phyloP scores from a whole-genome alignment of 768 basidiomycete genomes.

The Boletus rubescentipes region DNA sequence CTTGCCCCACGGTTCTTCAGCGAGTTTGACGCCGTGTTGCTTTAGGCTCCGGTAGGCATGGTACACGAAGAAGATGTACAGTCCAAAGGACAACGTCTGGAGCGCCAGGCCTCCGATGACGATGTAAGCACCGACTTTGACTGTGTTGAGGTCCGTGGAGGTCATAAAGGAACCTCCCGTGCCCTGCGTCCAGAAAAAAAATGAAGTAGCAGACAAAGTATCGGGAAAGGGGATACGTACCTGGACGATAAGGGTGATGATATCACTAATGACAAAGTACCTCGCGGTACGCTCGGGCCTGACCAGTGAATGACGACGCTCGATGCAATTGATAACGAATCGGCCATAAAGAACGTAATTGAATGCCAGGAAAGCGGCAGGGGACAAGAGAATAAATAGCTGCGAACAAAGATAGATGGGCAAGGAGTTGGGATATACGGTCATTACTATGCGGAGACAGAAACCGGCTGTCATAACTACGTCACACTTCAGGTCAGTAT shows the following conservation, averaged over 20 bases:
- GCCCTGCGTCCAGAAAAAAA: conserved; percentile 10
- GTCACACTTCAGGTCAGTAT: not conserved
- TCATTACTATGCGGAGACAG: conserved; percentile 19
- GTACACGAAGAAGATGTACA: conserved; percentile 19
- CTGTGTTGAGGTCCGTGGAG: conserved; percentile 3
- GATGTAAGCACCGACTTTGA: conserved; percentile 14
- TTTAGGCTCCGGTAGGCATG: conserved; percentile 14
- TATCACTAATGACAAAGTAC: conserved; percentile 30
- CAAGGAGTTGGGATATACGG: conserved; percentile 19
- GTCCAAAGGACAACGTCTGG: conserved; percentile 26
- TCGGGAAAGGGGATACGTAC: conserved; percentile 4
- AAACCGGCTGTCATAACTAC: conserved; percentile 25
- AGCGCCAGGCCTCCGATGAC: conserved; percentile 26
- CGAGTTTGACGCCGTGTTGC: conserved; percentile 1
- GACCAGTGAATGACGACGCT: conserved; percentile 22
- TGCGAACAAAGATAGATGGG: conserved; percentile 16
- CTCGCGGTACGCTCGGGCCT: conserved; percentile 23
- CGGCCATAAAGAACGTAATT: conserved; percentile 35
- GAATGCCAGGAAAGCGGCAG: conserved; percentile 32
- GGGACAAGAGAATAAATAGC: conserved; percentile 27
- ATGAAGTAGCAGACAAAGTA: not conserved
- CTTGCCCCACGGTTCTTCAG: conserved; percentile 17
- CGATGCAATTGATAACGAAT: conserved; percentile 20
- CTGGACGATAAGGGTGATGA: conserved; percentile 29
- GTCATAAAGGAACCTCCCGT: conserved; percentile 20